Percentiles rank a stretch among this genome's conserved stretches.
Evolutionary conservation across 306 rosid species (phyloP).

Genomic region (Cucumis melo): DNA sequence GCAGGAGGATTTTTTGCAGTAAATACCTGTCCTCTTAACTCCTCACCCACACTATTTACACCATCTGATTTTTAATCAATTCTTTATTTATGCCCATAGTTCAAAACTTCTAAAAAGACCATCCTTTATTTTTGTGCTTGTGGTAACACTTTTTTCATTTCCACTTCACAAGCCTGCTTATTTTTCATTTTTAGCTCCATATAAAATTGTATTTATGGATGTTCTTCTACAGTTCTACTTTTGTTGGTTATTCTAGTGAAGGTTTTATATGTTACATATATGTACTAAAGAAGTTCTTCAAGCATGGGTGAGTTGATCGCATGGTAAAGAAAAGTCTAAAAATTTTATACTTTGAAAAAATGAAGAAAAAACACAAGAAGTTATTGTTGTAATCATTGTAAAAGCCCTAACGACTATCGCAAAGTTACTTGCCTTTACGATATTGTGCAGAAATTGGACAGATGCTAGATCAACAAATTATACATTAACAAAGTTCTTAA

Average conservation of each 20-base stretch:
- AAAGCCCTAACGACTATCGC: background rate
- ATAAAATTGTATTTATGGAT: background rate
- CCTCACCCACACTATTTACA: background rate
- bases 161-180: background rate
- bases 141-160: background rate
- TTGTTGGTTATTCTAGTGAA: background rate
- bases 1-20: conserved; percentile 93
- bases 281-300: background rate
- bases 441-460: background rate
- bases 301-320: background rate
- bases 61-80: background rate
- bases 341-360: background rate
- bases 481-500: background rate
- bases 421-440: background rate
- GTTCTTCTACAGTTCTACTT: background rate
- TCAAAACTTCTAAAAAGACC: background rate
- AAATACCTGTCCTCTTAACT: conserved; percentile 13
- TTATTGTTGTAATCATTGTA: background rate
- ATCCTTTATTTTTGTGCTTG: background rate
- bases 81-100: background rate
- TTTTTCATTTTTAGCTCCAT: background rate
- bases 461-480: background rate
- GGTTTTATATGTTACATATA: background rate
- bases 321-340: background rate
- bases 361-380: background rate